phyloP scores from a whole-genome alignment of 164 flowering plant species.

The Magnolia kwangsiensis region DNA sequence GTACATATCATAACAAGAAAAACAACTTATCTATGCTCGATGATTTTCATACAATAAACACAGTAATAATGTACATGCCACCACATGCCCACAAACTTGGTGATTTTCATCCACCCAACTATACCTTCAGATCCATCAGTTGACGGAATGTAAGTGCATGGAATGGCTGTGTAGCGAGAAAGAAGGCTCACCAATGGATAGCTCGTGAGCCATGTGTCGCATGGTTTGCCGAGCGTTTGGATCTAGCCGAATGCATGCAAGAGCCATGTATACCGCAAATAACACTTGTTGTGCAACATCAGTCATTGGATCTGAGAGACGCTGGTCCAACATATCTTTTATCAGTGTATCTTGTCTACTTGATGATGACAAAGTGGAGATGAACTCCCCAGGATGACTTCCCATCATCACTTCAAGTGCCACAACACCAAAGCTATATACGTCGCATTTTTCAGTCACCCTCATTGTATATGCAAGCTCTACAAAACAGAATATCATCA shows the following conservation, averaged over 20 bases:
- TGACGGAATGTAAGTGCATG: neutral
- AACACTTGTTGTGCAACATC: slow-evolving; percentile 44
- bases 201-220: neutral
- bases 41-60: too few relatives aligned
- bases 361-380: slow-evolving; percentile 28
- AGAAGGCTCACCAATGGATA: neutral
- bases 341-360: neutral
- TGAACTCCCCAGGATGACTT: slow-evolving; percentile 53
- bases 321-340: slow-evolving; percentile 47
- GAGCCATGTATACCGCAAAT: slow-evolving; percentile 4
- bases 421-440: slow-evolving; percentile 67
- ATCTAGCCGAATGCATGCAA: neutral
- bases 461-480: slow-evolving; percentile 49
- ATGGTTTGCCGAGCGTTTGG: neutral
- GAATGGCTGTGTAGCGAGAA: neutral
- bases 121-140: neutral
- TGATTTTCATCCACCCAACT: too few relatives aligned
- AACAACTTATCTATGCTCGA: too few relatives aligned
- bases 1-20: too few relatives aligned
- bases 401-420: slow-evolving; percentile 63
- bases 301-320: slow-evolving; percentile 46
- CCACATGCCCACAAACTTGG: too few relatives aligned
- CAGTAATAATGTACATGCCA: too few relatives aligned
- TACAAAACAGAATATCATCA: slow-evolving; percentile 11
- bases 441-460: slow-evolving; percentile 61